Evolutionary conservation across 2,329 filamentous ascomycete genomes (phyloP), one percentile per base, ranked within the genome.

Genomic region (Chrysoporthe austroafricana): DNA sequence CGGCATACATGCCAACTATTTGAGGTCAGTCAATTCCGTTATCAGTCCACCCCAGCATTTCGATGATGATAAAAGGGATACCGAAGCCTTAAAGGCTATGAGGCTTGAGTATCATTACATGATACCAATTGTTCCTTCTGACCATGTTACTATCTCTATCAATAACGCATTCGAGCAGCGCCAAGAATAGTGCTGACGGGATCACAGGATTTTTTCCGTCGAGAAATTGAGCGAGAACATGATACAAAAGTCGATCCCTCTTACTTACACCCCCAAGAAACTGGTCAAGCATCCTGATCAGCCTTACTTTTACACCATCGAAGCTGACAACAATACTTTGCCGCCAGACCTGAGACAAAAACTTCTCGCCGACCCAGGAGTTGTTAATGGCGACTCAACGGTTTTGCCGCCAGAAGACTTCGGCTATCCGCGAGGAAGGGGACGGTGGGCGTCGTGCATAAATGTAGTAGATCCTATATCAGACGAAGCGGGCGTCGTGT

Each of bases 121-220:
- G 84, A 76, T 85, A 86, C 90, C 93, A 97, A 96, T 97, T 97
- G 94, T 97, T 97, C 93, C 93, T 97, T 89, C 94, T 97, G 94
- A 81, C 79, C 79, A 76, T 72, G 9, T 9, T 18, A 9, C 52
- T 62, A 14, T 4, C 39, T 44, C 21, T n/a, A 16, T 59, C 39
- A 16, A 14, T 26, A 5, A 43, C 44, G 16, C 26, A 26, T n/a
- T 3, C 39, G 16, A 3, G n/a, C 39, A 21, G 57, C 7, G 50
- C 39, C 21, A 14, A 16, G 18, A 46, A 5, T 14, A 14, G 65
- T 74, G 70, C 76, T 81, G 77, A 86, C 62, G 59, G 44, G 59
- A 59, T 14, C 44, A 58, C 68, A 90, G 94, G 73, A 97, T 98
- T 69, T 97, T 98, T 77, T 92, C 92, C 0, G 91, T 97, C 69